These are phyloP conservation scores for Eucommia ulmoides DNA, from an alignment of 257 asterid species.

Conservation along the genomic window DNA sequence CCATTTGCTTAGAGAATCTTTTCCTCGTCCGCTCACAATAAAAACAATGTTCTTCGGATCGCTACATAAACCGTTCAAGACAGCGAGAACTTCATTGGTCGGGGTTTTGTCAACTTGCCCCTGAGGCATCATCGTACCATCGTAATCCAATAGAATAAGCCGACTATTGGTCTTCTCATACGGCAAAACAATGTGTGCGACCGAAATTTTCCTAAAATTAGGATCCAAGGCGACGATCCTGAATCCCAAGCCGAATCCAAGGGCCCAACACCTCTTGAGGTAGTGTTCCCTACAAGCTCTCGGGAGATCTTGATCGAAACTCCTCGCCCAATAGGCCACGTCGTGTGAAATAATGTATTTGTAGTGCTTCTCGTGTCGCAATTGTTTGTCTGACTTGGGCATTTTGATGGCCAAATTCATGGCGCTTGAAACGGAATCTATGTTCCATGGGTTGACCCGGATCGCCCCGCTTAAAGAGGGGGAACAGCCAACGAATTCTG, in stretches of 20 bases:
- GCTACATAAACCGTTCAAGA: neutral
- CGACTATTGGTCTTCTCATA: conserved; percentile 5
- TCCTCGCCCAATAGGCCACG: conserved; percentile 10
- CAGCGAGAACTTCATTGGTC: neutral
- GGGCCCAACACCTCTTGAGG: conserved; percentile 6
- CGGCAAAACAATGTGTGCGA: conserved; percentile 4
- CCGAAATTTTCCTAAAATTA: conserved; percentile 5
- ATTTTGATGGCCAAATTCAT: conserved; percentile 6
- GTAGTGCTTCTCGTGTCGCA: conserved; percentile 5
- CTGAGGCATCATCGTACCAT: conserved; percentile 7
- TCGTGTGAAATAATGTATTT: conserved; percentile 5
- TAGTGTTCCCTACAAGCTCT: conserved; percentile 6
- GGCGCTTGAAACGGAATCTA: conserved; percentile 4
- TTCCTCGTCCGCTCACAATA: conserved; percentile 1
- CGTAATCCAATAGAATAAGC: conserved; percentile 5
- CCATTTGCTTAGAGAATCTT: conserved; percentile 1
- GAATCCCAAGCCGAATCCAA: conserved; percentile 10
- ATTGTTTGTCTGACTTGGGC: conserved; percentile 3
- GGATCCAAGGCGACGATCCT: conserved; percentile 5
- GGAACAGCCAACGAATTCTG: conserved; percentile 6
- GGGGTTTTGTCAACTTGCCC: neutral
- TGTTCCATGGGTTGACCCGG: conserved; percentile 9
- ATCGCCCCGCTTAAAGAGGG: conserved; percentile 11
- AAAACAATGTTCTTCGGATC: conserved; percentile 1
- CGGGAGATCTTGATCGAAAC: conserved; percentile 4